Percentiles rank a stretch among this genome's conserved stretches.
Conservation (phyloP, 148 eudicot species). For the Tetragonia tetragonoides region DNA sequence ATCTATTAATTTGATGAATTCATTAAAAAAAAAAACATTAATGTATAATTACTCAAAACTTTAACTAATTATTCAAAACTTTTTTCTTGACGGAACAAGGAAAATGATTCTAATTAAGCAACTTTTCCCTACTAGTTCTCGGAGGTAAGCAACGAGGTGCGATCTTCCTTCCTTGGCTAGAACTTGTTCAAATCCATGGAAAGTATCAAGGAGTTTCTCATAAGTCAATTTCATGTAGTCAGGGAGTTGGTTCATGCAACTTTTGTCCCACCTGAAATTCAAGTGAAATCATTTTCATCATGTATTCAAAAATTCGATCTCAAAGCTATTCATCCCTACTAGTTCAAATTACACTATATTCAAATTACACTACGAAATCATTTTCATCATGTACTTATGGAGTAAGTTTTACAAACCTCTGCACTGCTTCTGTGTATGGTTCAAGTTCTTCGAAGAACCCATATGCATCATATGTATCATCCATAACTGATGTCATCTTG, state of each 20-base stretch:
- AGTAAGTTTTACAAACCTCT: constrained; percentile 20
- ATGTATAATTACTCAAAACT: too few species aligned
- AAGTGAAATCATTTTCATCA: background rate
- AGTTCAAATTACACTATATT: too few species aligned
- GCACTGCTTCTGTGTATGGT: constrained; percentile 24
- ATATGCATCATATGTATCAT: constrained; percentile 45
- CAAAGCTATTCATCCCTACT: background rate
- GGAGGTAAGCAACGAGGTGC: constrained; percentile 25
- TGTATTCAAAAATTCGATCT: background rate
- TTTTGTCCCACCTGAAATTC: constrained; percentile 38
- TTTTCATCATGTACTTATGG: background rate
- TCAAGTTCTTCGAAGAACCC: constrained; percentile 40
- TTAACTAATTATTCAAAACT: too few species aligned
- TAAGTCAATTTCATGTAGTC: constrained; percentile 35
- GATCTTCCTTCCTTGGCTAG: constrained; percentile 37
- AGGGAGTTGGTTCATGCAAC: constrained; percentile 29
- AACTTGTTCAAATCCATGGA: constrained; percentile 27
- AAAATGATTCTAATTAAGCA: background rate
- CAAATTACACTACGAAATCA: too few species aligned
- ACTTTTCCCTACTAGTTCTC: constrained; percentile 30
- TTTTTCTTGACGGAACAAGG: too few species aligned
- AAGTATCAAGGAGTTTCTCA: constrained; percentile 30
- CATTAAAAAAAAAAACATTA: constrained; percentile 10
- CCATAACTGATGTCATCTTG: constrained; percentile 18
- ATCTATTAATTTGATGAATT: constrained; percentile 3